These are phyloP conservation scores for Micractinium sp. DNA, from an alignment of 139 green algal genomes.

Conservation along the genomic window DNA sequence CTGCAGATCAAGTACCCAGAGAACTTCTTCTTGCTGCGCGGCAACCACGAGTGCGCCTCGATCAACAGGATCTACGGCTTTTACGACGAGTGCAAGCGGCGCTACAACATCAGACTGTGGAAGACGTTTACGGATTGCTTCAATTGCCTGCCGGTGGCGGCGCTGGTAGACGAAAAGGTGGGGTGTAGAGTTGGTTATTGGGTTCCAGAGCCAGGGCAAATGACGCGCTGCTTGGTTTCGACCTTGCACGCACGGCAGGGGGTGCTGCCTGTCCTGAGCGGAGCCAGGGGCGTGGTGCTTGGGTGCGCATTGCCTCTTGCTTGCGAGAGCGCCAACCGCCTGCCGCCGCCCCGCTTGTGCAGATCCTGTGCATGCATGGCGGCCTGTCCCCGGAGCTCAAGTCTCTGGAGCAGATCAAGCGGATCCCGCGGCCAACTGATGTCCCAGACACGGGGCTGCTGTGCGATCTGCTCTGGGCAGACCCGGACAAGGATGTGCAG, in stretches of 20 bases:
- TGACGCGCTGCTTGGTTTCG: not conserved
- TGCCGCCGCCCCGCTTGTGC: slow-evolving; percentile 23
- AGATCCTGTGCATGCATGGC: slow-evolving; percentile 99
- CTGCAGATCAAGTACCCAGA: slow-evolving; percentile 98
- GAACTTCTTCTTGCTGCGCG: slow-evolving; percentile 99
- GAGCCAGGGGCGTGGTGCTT: not conserved
- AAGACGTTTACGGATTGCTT: slow-evolving; percentile 99
- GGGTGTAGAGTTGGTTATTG: not conserved
- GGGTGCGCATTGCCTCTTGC: not conserved
- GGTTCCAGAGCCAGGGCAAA: not conserved
- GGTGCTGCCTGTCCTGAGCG: not conserved
- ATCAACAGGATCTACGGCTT: slow-evolving; percentile 99
- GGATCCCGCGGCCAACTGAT: slow-evolving; percentile 94
- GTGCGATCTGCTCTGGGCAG: slow-evolving; percentile 99
- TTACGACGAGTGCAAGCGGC: slow-evolving; percentile 99
- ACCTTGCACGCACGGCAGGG: too few relatives aligned
- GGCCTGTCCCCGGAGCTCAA: slow-evolving; percentile 99
- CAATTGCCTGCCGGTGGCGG: slow-evolving; percentile 98
- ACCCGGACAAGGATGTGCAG: slow-evolving; percentile 98
- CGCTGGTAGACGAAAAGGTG: slow-evolving; percentile 99
- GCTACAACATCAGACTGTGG: slow-evolving; percentile 99
- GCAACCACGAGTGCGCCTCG: slow-evolving; percentile 97
- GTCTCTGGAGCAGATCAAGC: slow-evolving; percentile 98
- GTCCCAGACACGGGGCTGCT: slow-evolving; percentile 97
- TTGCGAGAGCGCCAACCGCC: too few relatives aligned